Percentiles rank a stretch among this genome's conserved stretches.
Evolutionary conservation across 2,329 filamentous ascomycete species (phyloP).

Genomic region (Alternaria longipes): DNA sequence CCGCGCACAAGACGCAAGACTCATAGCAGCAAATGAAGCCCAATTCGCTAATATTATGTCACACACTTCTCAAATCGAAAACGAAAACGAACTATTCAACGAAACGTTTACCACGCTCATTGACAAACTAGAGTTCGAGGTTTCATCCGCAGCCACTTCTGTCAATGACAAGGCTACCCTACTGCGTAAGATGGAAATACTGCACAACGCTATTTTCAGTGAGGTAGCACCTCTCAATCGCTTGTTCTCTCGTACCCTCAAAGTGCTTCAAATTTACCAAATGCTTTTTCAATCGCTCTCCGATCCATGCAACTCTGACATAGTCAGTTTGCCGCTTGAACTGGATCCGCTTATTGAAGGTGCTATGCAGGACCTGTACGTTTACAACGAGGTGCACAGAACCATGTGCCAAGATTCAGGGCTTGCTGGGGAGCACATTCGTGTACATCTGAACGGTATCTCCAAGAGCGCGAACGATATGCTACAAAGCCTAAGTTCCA

Average conservation of each 20-base stretch:
- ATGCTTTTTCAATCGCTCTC: constrained; percentile 14
- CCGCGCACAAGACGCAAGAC: constrained; percentile 9
- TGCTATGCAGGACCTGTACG: constrained; percentile 17
- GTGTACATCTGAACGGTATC: constrained; percentile 17
- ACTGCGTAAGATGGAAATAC: constrained; percentile 13
- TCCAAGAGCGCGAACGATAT: constrained; percentile 15
- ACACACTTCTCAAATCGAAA: constrained; percentile 13
- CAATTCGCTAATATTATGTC: constrained; percentile 1
- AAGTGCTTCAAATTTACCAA: constrained; percentile 20
- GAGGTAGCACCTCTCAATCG: constrained; percentile 23
- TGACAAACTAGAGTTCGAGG: constrained; percentile 17
- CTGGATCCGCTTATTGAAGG: constrained; percentile 12
- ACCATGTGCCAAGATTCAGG: constrained; percentile 8
- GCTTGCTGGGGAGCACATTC: constrained; percentile 16
- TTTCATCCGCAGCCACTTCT: constrained; percentile 1
- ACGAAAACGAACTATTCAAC: constrained; percentile 19
- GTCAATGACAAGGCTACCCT: constrained; percentile 10
- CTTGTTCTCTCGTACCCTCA: constrained; percentile 13
- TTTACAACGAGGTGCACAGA: constrained; percentile 13
- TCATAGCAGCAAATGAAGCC: constrained; percentile 6
- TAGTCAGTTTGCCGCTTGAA: constrained; percentile 9
- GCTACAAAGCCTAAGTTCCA: constrained; percentile 12
- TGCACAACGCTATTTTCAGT: constrained; percentile 18
- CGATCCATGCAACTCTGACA: neutral
- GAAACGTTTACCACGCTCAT: constrained; percentile 18